These are phyloP conservation scores for Wickerhamiella bombiphila DNA, from an alignment of 805 yeast genomes.

Conservation along the genomic window DNA sequence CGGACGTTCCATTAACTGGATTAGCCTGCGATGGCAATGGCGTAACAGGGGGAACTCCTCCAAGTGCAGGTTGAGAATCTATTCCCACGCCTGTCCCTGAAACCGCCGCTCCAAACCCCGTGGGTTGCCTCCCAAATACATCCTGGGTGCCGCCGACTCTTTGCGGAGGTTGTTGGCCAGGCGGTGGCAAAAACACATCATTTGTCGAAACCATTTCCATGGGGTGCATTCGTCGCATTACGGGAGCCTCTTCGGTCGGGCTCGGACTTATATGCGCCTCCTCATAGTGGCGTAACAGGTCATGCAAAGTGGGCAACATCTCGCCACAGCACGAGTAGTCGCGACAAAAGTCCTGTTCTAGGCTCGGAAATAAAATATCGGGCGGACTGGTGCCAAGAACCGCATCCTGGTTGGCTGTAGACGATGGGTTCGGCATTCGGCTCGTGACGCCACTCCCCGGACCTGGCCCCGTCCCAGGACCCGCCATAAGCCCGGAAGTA, in stretches of 20 bases:
- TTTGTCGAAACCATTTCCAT: slow-evolving; percentile 87
- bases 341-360: slow-evolving; percentile 91
- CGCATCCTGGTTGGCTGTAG: neutral
- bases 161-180: neutral
- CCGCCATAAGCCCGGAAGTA: neutral
- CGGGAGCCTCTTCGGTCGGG: slow-evolving; percentile 30
- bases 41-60: neutral
- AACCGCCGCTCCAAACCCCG: neutral
- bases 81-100: too few species aligned
- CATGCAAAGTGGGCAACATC: slow-evolving; percentile 82
- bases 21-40: neutral
- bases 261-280: slow-evolving; percentile 74
- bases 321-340: slow-evolving; percentile 96
- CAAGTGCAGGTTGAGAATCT: too few species aligned
- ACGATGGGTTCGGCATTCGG: too few species aligned
- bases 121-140: neutral
- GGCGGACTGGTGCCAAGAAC: slow-evolving; percentile 3
- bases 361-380: slow-evolving; percentile 55
- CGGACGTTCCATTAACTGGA: neutral
- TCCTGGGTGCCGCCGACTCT: neutral
- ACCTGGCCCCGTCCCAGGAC: neutral
- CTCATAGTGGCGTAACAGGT: slow-evolving; percentile 83
- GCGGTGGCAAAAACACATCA: slow-evolving; percentile 57
- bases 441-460: neutral
- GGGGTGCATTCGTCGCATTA: slow-evolving; percentile 30